phyloP scores from a whole-genome alignment of 2,329 filamentous ascomycete genomes.

The Colletotrichum camelliae region DNA sequence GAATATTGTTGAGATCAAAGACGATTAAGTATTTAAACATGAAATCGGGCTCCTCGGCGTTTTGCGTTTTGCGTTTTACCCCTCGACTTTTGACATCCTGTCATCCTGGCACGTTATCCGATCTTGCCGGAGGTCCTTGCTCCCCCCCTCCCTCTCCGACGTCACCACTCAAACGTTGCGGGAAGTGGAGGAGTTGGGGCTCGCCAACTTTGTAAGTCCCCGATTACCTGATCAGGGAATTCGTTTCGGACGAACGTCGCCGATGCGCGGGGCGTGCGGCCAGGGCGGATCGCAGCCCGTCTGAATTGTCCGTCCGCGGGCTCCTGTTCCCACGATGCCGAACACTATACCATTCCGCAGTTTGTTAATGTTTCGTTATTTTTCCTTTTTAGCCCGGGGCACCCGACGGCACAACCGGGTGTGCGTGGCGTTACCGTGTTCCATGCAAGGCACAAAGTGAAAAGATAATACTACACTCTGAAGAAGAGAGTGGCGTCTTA shows the following conservation, averaged over 20 bases:
- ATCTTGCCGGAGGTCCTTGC: not conserved
- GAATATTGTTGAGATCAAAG: not conserved
- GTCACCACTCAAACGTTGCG: not conserved
- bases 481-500: not conserved
- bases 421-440: not conserved
- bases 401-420: not conserved
- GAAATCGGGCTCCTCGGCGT: not conserved
- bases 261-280: not conserved
- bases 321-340: not conserved
- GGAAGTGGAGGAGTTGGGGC: not conserved
- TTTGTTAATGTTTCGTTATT: not conserved
- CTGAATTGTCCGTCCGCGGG: not conserved
- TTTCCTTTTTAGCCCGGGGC: not conserved
- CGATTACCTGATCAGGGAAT: not conserved
- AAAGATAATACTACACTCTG: not conserved
- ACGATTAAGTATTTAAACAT: not conserved
- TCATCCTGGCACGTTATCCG: not conserved
- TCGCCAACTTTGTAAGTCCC: not conserved
- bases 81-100: not conserved
- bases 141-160: not conserved
- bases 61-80: not conserved
- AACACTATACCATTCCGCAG: not conserved
- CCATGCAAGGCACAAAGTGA: not conserved
- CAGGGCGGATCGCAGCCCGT: not conserved
- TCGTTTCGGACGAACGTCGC: not conserved